Conservation (phyloP, 2,329 filamentous ascomycete species). For the Monosporascus sp. region DNA sequence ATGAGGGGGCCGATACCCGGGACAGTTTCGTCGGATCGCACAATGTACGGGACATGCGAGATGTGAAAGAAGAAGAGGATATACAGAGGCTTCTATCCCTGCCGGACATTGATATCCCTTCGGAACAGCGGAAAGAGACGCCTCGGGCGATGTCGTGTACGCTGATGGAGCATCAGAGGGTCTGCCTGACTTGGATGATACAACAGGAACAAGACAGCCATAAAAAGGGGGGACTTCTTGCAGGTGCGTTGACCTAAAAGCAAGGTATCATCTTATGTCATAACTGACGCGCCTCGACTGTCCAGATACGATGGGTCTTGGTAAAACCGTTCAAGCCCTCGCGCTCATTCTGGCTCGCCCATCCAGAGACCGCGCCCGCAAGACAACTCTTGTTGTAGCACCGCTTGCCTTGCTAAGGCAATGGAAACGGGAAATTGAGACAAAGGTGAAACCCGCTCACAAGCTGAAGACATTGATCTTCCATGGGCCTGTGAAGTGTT, state of each 20-base stretch:
- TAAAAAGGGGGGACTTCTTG: conserved; percentile 22
- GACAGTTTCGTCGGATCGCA: background rate
- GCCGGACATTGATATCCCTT: conserved; percentile 14
- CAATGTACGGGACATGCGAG: background rate
- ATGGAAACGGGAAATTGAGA: conserved; percentile 22
- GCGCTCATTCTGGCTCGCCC: conserved; percentile 22
- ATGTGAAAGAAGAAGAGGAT: conserved; percentile 1
- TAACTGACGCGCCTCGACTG: background rate
- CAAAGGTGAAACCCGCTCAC: conserved; percentile 20
- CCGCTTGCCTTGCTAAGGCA: conserved; percentile 21
- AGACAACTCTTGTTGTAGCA: conserved; percentile 24
- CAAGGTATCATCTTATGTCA: background rate
- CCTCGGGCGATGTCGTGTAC: conserved; percentile 14
- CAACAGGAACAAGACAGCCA: conserved; percentile 18
- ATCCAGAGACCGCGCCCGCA: conserved; percentile 13
- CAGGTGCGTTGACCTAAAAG: conserved; percentile 2
- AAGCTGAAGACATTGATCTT: conserved; percentile 21
- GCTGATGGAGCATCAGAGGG: conserved; percentile 22
- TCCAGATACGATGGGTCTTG: conserved; percentile 24
- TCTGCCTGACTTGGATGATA: conserved; percentile 24
- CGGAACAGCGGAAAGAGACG: conserved; percentile 8
- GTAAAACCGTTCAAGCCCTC: conserved; percentile 25
- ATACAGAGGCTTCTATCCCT: conserved; percentile 13
- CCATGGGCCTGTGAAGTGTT: conserved; percentile 15
- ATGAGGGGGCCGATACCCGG: background rate